Percentiles rank a stretch among this genome's conserved stretches.
These are phyloP conservation scores for Termitomyces heimii DNA, from an alignment of 768 basidiomycete genomes.

Conservation along the genomic window DNA sequence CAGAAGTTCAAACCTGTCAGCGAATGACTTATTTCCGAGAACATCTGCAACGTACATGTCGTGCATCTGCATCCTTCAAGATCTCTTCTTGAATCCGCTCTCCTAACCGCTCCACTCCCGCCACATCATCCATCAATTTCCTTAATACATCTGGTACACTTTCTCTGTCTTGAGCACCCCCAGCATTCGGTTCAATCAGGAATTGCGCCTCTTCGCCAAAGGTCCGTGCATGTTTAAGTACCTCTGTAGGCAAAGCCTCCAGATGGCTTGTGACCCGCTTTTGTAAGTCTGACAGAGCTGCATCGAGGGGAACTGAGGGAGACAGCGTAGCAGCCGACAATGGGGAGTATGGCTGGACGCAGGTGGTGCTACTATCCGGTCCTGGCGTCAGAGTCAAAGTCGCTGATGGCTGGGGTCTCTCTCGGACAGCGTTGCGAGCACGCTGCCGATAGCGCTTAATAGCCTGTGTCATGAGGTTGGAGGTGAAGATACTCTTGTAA, in stretches of 20 bases:
- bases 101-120: conserved; percentile 24
- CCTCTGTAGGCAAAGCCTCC: conserved; percentile 25
- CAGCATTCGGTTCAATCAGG: conserved; percentile 19
- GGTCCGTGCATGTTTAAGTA: conserved; percentile 22
- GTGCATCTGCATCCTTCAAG: conserved; percentile 24
- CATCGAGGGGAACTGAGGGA: conserved; percentile 2
- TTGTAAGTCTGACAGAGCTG: conserved; percentile 13
- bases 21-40: background rate
- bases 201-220: conserved; percentile 28
- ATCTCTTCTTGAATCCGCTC: conserved; percentile 26
- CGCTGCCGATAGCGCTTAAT: conserved; percentile 35
- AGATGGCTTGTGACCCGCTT: conserved; percentile 18
- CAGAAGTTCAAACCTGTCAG: background rate
- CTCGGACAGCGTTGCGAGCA: background rate
- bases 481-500: conserved; percentile 54
- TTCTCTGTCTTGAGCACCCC: conserved; percentile 5
- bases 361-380: conserved; percentile 3
- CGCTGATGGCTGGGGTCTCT: background rate
- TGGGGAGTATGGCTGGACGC: conserved; percentile 2
- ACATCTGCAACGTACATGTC: conserved; percentile 20
- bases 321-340: background rate
- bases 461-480: conserved; percentile 36
- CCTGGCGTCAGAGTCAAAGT: background rate
- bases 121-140: conserved; percentile 27
- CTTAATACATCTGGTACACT: conserved; percentile 23